Evolutionary conservation across 2,329 filamentous ascomycete genomes (phyloP).

Genomic region (Botryotinia narcissicola): DNA sequence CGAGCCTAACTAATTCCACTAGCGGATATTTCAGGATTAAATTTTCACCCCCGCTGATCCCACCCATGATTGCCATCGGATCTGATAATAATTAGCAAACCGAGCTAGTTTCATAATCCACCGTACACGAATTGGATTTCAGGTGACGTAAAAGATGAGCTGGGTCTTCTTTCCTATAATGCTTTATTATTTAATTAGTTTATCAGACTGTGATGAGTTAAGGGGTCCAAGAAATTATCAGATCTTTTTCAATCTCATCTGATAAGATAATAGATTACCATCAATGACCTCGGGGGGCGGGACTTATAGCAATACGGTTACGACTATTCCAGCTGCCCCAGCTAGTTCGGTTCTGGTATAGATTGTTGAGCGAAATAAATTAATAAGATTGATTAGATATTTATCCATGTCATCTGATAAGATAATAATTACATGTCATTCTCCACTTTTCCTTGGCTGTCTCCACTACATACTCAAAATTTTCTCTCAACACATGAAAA

Average conservation of each 20-base stretch:
- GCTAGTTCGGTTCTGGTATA: not conserved
- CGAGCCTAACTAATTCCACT: not conserved
- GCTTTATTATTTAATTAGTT: too few relatives aligned
- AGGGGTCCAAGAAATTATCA: not conserved
- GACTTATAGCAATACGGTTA: not conserved
- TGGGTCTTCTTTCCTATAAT: not conserved
- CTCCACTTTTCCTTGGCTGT: constrained; percentile 20
- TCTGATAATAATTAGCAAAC: constrained; percentile 16
- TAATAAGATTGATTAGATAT: constrained; percentile 13
- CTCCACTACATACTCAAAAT: not conserved
- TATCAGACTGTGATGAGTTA: not conserved
- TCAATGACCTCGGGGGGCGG: not conserved
- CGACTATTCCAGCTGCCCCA: not conserved
- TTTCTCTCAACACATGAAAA: not conserved
- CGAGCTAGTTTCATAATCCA: not conserved
- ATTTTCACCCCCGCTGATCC: constrained; percentile 12
- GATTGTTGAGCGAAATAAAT: not conserved
- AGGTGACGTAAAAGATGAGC: not conserved
- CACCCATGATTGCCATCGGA: constrained; percentile 14
- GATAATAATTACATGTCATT: constrained; percentile 12
- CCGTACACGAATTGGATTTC: not conserved
- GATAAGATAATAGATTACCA: not conserved
- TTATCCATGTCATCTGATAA: constrained; percentile 19
- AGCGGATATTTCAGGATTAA: not conserved
- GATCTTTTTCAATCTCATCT: constrained; percentile 14